Evolutionary conservation across 2,329 filamentous ascomycete species (phyloP).

Genomic region (Aschersonia sp.): DNA sequence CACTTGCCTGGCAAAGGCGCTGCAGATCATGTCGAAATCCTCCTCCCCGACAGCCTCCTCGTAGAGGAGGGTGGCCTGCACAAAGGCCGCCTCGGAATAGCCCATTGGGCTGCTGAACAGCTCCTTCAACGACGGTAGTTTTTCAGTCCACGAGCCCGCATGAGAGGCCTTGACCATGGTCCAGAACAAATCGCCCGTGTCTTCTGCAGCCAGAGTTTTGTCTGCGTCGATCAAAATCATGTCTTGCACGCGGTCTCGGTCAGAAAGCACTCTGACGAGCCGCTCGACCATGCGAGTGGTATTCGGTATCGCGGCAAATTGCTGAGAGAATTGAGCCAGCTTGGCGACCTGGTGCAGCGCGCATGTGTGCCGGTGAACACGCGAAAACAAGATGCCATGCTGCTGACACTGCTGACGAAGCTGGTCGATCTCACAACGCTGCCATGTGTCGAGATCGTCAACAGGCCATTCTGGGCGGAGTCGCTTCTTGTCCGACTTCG

Average conservation of each 20-base stretch:
- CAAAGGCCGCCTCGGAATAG: constrained; percentile 40
- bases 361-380: background rate
- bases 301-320: constrained; percentile 20
- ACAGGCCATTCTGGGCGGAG: constrained; percentile 17
- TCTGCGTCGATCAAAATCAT: constrained; percentile 44
- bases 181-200: constrained; percentile 39
- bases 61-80: constrained; percentile 36
- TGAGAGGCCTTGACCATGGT: constrained; percentile 4
- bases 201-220: constrained; percentile 34
- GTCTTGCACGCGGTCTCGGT: constrained; percentile 17
- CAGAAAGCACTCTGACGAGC: constrained; percentile 15
- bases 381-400: constrained; percentile 31
- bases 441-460: constrained; percentile 30
- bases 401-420: constrained; percentile 28
- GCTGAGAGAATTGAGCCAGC: constrained; percentile 6
- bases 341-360: background rate
- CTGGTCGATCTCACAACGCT: constrained; percentile 25
- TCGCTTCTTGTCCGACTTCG: constrained; percentile 20
- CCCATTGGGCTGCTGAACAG: constrained; percentile 31
- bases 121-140: constrained; percentile 17
- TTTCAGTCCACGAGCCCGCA: background rate
- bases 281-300: constrained; percentile 10
- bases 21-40: constrained; percentile 29
- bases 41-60: constrained; percentile 25
- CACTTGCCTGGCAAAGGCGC: constrained; percentile 24